Evolutionary conservation across 805 yeast genomes (phyloP), one percentile per base, ranked within the genome.

Genomic region (Cyberlindnera americana): DNA sequence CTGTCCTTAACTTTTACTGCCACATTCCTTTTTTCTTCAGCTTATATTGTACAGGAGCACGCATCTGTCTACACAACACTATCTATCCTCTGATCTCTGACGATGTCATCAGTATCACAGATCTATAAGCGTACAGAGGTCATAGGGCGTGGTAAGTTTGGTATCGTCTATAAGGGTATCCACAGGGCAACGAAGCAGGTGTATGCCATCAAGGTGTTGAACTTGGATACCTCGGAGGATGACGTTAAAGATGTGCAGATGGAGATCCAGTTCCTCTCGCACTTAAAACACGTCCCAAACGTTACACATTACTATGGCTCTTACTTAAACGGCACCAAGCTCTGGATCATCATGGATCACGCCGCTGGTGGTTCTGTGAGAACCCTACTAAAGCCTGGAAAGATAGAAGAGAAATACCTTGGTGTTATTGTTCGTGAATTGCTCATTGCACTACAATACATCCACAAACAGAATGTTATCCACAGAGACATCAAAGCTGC

Each of bases 401-500:
- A 76, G 26, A 72, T 95, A 28, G 96, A 89, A 46, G 99, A 93
- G 56, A 72, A 72, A 54, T 82, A 84, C 57, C 78, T 85, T 26
- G 83, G 90, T 14, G 82, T 95, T n/a, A 78, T 93, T 8, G 76
- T 84, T 43, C 70, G 98, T 37, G 99, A 93, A 57, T 61, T 88
- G 29, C 66, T 90, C 29, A 56, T 78, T 8, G 98, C 95, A 0
- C 69, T 95, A 25, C 77, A 75, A 46, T 83, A 76, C 39, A 89
- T 95, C 16, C 99, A 93, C 60, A 77, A 73, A 46, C 79, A 83
- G 44, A 96, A 95, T 11, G 93, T 95, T 17, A 93, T 93, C 24
- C 99, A 93, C 61, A 75, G 99, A 51, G 99, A 93, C 62, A 77
- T 93, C 53, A 93, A 93, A 62, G 96, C 98, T 2, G 99, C 99